These are phyloP conservation scores for Monosporascus sp. DNA, from an alignment of 2,329 filamentous ascomycete genomes.

Conservation along the genomic window DNA sequence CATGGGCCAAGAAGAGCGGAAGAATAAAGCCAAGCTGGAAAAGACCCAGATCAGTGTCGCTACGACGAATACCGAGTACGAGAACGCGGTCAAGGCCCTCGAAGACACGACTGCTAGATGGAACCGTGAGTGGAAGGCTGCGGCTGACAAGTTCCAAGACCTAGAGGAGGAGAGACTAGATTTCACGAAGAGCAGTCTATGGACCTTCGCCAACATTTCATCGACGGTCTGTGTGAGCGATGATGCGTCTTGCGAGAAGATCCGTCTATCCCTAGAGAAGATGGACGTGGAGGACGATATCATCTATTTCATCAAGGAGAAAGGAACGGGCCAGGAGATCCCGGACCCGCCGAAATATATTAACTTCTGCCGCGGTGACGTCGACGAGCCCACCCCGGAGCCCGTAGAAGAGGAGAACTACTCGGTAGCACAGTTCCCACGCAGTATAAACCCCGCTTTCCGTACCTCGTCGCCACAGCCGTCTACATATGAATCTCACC, in stretches of 20 bases:
- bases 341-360: conserved; percentile 96
- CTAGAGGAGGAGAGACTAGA: conserved; percentile 95
- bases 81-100: conserved; percentile 83
- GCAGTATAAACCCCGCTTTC: conserved; percentile 93
- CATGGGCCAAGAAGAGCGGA: conserved; percentile 97
- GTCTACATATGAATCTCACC: conserved; percentile 86
- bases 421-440: conserved; percentile 90
- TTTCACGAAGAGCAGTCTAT: conserved; percentile 95
- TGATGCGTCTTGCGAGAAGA: conserved; percentile 93
- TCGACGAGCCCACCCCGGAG: conserved; percentile 70
- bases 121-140: conserved; percentile 98
- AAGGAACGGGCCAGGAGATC: conserved; percentile 92
- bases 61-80: conserved; percentile 87
- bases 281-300: conserved; percentile 98
- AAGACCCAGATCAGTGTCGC: conserved; percentile 97
- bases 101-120: conserved; percentile 93
- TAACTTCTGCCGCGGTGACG: conserved; percentile 92
- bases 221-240: conserved; percentile 98
- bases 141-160: conserved; percentile 98
- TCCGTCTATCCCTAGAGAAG: conserved; percentile 84
- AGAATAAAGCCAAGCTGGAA: conserved; percentile 97
- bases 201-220: conserved; percentile 95
- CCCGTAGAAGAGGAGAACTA: conserved; percentile 80
- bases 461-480: conserved; percentile 94
- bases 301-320: conserved; percentile 76